Conservation (phyloP, 2,329 filamentous ascomycete species). For the Colletotrichum orchidophilum region DNA sequence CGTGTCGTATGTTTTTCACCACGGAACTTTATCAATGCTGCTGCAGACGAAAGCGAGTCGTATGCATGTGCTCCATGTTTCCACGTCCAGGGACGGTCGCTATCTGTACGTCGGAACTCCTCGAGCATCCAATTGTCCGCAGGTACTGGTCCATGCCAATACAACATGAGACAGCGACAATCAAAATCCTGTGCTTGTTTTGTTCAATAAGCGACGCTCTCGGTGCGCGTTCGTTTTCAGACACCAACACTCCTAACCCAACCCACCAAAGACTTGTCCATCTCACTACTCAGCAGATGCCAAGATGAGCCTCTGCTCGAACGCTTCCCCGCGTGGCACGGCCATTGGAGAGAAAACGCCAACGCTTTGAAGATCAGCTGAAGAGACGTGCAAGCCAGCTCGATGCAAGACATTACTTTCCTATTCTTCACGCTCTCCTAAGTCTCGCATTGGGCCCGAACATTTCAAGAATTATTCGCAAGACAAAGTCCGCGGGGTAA, state of each 20-base stretch:
- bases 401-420: slow-evolving; percentile 4
- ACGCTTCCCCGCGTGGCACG: slow-evolving; percentile 52
- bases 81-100: background rate
- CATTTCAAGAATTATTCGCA: background rate
- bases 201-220: background rate
- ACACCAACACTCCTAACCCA: background rate
- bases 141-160: background rate
- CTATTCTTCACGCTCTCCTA: background rate
- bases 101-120: background rate
- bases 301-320: background rate
- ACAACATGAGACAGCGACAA: background rate
- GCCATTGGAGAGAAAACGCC: slow-evolving; percentile 10
- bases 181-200: background rate
- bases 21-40: slow-evolving; percentile 5
- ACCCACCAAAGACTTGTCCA: background rate
- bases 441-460: background rate
- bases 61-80: background rate
- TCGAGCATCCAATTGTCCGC: background rate
- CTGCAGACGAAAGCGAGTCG: slow-evolving; percentile 1
- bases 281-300: background rate
- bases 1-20: background rate
- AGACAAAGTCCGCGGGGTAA: background rate
- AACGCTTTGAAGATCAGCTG: slow-evolving; percentile 8
- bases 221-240: background rate
- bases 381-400: background rate